Evolutionary conservation across 768 basidiomycete species (phyloP), one percentile per base, ranked within the genome.

Genomic region (Steccherinum ochraceum): DNA sequence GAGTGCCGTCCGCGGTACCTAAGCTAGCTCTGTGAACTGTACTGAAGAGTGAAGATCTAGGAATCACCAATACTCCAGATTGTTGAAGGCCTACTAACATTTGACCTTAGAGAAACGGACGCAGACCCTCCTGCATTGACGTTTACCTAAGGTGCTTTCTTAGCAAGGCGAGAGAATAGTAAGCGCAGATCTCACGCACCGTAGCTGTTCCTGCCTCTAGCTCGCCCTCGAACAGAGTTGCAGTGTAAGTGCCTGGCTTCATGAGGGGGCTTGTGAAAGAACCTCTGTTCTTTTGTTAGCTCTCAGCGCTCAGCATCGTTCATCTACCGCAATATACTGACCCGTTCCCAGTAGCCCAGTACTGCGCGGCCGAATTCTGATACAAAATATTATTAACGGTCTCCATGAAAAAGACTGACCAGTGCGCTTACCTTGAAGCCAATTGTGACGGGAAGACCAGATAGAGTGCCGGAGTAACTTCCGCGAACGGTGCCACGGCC

Each of bases 221-320:
- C 58, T 78, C 73, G 40, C 71, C 72, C 58, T 77, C 69, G 57
- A 65, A 76, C 19, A 77, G 61, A 10, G 73, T 74, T 12, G 65
- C 69, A 11, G 71, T 71, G 55, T 77, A 78, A 27, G 72, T 75
- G 4, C 76, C 75, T 12, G 75, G 74, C 53, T 76, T 77, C 70
- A 77, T 72, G 58, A 65, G 54, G 7, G 69, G 71, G 16, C 72
- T 69, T 11, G 67, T 69, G 64, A 74, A 76, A 23, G 66, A 62
- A 41, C 73, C 73, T 21, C 56, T 51, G 27, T n/a, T n/a, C n/a
- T n/a, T n/a, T 40, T 42, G 40, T 35, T 48, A 19, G 40, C 45
- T 16, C 20, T 50, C n/a, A n/a, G n/a, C n/a, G n/a, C n/a, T n/a
- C n/a, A n/a, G n/a, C n/a, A n/a, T n/a, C n/a, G n/a, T n/a, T n/a